Base-by-base conservation (phyloP, 345 rosid species). In the Reutealis trisperma region DNA sequence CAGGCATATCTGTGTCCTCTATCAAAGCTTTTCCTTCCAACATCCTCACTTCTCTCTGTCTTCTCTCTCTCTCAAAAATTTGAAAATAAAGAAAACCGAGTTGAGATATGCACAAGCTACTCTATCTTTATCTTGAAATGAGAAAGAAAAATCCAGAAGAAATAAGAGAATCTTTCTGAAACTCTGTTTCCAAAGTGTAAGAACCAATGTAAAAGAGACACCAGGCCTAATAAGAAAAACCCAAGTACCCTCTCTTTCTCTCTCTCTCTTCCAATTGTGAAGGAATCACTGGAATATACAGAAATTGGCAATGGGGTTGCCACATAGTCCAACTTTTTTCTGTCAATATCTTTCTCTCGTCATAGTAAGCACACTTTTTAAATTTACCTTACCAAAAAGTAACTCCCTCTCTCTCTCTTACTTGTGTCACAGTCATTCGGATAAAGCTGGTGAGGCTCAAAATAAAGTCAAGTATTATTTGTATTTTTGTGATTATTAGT, bases 1-100 rank as follows among this genome's bases (percentile, higher is more conserved):
- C 27, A 34, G 98, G 93, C 98, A 94, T 94, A 45, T 94, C 97
- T 72, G 97, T 89, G 84, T 94, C 98, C 76, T 92, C 92, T 61
- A 88, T 47, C 73, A 83, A 67, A 22, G 90, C 93, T 84, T 88
- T 91, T 4, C 93, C 96, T 88, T 90, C 93, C 83, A 91, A 84
- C 93, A 91, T 90, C 77, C 79, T 85, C 67, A 49, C 75, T 10
- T 7, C 18, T 51, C 51, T 47, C 45, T 16, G 8, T 54, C 58
- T 58, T 7, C 10, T 18, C 30, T 66, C 0, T 21, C 51, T 24
- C 15, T 25, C 64, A 37, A 37, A 37, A 37, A 5, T 37, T 34
- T 4, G 5, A 54, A 24, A 21, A 24, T 14, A 65, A 51, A 27
- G 34, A 61, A 55, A 63, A 21, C 59, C 37, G 63, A 67, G 77